These are phyloP conservation scores for Leishmania arabica DNA, from an alignment of 208 protist genomes.

Conservation along the genomic window DNA sequence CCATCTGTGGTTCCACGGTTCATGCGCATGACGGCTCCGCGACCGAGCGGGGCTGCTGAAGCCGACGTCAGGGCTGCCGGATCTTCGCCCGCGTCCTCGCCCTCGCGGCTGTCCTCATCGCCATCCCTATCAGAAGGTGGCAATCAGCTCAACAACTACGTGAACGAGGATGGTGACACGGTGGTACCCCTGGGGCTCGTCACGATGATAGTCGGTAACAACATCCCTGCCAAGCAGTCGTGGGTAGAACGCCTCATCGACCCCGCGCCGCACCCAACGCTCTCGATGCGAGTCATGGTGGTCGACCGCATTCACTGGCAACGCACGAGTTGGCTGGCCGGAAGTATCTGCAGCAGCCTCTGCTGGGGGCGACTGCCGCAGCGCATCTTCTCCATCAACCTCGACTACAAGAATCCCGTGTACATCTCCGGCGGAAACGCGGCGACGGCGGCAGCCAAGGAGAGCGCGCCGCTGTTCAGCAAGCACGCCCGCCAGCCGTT, in stretches of 20 bases:
- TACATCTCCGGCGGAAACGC: slow-evolving; percentile 42
- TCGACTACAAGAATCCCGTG: slow-evolving; percentile 69
- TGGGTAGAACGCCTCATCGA: slow-evolving; percentile 58
- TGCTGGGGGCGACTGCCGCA: slow-evolving; percentile 81
- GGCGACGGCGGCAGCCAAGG: neutral
- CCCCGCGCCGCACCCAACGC: slow-evolving; percentile 72
- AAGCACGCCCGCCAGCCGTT: slow-evolving; percentile 13
- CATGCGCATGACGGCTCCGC: slow-evolving; percentile 36
- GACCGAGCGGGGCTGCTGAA: slow-evolving; percentile 4
- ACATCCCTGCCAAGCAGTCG: slow-evolving; percentile 59
- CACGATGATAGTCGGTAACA: slow-evolving; percentile 74
- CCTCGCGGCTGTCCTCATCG: slow-evolving; percentile 6
- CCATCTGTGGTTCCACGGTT: slow-evolving; percentile 31
- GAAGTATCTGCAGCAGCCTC: slow-evolving; percentile 69
- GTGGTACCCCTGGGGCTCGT: slow-evolving; percentile 73
- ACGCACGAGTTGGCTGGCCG: slow-evolving; percentile 75
- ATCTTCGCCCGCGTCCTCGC: neutral
- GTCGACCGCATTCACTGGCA: slow-evolving; percentile 88
- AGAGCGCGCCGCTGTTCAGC: neutral
- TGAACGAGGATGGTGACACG: slow-evolving; percentile 42
- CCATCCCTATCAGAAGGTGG: slow-evolving; percentile 14
- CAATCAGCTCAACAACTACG: slow-evolving; percentile 51
- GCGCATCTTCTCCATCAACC: slow-evolving; percentile 76
- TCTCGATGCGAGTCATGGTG: slow-evolving; percentile 73
- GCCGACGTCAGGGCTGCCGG: neutral